Conservation (phyloP, 2,329 filamentous ascomycete genomes). For the Pestalotiopsis sp. region DNA sequence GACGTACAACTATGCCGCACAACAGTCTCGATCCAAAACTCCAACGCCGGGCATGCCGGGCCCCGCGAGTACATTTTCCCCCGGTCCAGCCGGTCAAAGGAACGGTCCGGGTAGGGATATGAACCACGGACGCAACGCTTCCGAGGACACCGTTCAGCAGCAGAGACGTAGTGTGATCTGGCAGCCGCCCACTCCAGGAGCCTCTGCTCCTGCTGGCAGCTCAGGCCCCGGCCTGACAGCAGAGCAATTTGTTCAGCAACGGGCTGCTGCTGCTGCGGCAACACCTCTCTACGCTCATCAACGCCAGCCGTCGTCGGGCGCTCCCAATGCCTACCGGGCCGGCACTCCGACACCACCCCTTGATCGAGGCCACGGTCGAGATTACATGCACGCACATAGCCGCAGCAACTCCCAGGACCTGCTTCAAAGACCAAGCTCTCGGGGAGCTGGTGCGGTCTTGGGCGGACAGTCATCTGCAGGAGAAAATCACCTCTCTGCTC, state of each 20-base stretch:
- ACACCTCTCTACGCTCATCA: slow-evolving; percentile 62
- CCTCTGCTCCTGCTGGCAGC: slow-evolving; percentile 49
- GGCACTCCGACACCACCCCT: slow-evolving; percentile 47
- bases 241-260: slow-evolving; percentile 83
- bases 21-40: slow-evolving; percentile 34
- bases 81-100: slow-evolving; percentile 18
- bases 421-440: slow-evolving; percentile 50
- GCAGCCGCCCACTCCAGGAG: slow-evolving; percentile 58
- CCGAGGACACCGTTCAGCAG: slow-evolving; percentile 47
- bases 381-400: slow-evolving; percentile 45
- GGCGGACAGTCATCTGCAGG: slow-evolving; percentile 38
- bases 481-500: slow-evolving; percentile 72
- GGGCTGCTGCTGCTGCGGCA: slow-evolving; percentile 60
- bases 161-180: slow-evolving; percentile 65
- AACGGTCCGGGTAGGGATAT: slow-evolving; percentile 26
- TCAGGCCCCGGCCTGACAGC: slow-evolving; percentile 61
- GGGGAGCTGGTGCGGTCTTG: slow-evolving; percentile 54
- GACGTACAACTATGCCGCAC: slow-evolving; percentile 66
- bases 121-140: slow-evolving; percentile 48
- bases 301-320: slow-evolving; percentile 58
- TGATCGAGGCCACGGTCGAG: slow-evolving; percentile 42
- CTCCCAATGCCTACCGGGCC: slow-evolving; percentile 39
- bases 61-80: slow-evolving; percentile 34
- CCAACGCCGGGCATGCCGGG: slow-evolving; percentile 24
- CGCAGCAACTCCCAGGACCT: slow-evolving; percentile 47